Conservation (phyloP, 768 basidiomycete genomes). For the Leccinum boreale region DNA sequence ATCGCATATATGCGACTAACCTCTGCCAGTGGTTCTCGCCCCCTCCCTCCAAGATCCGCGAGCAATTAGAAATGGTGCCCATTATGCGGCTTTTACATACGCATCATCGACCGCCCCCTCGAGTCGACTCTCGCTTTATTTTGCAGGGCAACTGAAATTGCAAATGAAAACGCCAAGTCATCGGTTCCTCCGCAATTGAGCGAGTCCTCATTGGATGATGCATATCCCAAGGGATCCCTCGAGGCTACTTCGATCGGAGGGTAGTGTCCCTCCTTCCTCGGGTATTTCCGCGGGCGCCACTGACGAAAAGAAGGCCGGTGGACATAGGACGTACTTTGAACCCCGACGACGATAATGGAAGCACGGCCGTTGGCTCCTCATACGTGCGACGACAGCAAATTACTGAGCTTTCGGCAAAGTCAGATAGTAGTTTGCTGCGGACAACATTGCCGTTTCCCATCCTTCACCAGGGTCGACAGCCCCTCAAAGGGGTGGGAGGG, state of each 20-base stretch:
- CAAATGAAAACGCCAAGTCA: not conserved
- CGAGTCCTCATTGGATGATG: not conserved
- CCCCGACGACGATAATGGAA: not conserved
- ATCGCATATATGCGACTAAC: not conserved
- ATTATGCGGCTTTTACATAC: not conserved
- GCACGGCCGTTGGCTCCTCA: not conserved
- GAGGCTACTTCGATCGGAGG: not conserved
- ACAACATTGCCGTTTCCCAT: not conserved
- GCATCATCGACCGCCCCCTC: not conserved
- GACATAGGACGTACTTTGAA: not conserved
- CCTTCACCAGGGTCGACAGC: not conserved
- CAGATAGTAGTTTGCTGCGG: not conserved
- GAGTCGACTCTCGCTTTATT: not conserved
- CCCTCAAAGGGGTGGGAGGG: not conserved
- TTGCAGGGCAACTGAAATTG: not conserved
- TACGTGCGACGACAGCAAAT: conserved; percentile 6
- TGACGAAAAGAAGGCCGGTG: not conserved
- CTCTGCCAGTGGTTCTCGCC: conserved; percentile 5
- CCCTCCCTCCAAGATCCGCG: not conserved
- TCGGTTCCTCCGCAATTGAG: not conserved
- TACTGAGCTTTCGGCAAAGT: not conserved
- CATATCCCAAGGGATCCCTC: not conserved
- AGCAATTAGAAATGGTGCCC: not conserved
- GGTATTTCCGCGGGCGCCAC: not conserved
- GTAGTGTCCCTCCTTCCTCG: not conserved